Evolutionary conservation across 202 grass and related monocot species (phyloP).

Genomic region (Zizania palustris): DNA sequence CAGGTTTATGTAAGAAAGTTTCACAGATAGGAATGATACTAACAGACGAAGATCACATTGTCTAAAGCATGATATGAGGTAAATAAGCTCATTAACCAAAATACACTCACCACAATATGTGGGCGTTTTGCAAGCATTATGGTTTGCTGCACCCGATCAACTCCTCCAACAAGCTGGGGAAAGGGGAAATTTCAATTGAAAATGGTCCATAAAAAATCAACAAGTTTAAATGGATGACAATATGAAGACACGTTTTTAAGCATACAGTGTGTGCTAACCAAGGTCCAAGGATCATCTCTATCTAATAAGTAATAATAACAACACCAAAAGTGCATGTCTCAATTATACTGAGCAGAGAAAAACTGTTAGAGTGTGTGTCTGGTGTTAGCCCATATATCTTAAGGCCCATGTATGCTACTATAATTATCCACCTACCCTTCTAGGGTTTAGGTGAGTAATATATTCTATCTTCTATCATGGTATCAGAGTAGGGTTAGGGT

Average conservation of each 20-base stretch:
- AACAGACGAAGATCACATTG: neutral
- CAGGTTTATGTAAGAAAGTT: constrained; percentile 6
- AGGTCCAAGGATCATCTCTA: neutral
- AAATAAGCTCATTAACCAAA: neutral
- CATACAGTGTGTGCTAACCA: neutral
- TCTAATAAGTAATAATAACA: neutral
- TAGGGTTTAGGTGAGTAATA: no score
- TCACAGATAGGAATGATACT: constrained; percentile 6
- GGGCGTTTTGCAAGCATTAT: constrained; percentile 70
- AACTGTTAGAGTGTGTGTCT: neutral
- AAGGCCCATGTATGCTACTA: no score
- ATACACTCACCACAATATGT: constrained; percentile 76
- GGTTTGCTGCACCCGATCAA: constrained; percentile 79
- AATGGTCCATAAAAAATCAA: neutral
- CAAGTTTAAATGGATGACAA: neutral
- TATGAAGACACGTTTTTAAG: neutral
- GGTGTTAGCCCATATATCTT: no score
- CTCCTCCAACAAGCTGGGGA: constrained; percentile 80
- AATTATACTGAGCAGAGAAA: neutral
- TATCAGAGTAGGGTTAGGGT: no score
- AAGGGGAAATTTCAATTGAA: constrained; percentile 30
- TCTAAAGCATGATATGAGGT: neutral
- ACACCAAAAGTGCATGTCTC: neutral
- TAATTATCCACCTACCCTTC: no score
- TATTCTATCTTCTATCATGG: no score